Conservation (phyloP, 305 asterid genomes). For the Solanum hybrid region DNA sequence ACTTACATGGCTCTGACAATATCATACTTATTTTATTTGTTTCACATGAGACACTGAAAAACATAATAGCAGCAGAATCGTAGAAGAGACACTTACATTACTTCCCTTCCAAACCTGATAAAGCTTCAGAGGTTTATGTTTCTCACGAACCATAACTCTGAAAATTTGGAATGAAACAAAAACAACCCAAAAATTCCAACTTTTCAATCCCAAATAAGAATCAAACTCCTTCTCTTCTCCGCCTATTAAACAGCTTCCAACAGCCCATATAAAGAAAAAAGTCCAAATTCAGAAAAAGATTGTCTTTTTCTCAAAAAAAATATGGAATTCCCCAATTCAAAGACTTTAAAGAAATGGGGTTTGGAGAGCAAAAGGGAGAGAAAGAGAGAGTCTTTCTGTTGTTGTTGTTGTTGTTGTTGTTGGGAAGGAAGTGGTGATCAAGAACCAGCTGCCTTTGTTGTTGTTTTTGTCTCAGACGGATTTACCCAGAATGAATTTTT, state of each 20-base stretch:
- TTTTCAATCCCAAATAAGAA: background rate
- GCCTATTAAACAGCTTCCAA: background rate
- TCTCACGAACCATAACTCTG: conserved; percentile 37
- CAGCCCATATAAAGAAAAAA: background rate
- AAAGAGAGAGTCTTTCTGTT: background rate
- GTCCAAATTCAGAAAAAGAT: background rate
- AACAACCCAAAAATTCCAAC: background rate
- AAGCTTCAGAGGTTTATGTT: conserved; percentile 46
- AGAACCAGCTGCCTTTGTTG: conserved; percentile 13
- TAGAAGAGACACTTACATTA: conserved; percentile 46
- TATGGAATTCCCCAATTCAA: background rate
- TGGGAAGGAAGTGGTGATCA: conserved; percentile 5
- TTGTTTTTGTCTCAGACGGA: conserved; percentile 13
- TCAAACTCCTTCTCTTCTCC: background rate
- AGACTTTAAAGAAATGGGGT: background rate
- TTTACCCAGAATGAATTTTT: conserved; percentile 9
- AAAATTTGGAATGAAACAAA: background rate
- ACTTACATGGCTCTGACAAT: background rate
- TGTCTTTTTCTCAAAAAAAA: background rate
- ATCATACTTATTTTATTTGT: background rate
- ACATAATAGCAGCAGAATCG: background rate
- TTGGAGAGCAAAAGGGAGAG: conserved; percentile 5
- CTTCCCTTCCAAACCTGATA: conserved; percentile 86
- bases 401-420: background rate
- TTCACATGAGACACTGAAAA: background rate